Conservation (phyloP, 2,329 filamentous ascomycete genomes). For the Penicillium glabrum region DNA sequence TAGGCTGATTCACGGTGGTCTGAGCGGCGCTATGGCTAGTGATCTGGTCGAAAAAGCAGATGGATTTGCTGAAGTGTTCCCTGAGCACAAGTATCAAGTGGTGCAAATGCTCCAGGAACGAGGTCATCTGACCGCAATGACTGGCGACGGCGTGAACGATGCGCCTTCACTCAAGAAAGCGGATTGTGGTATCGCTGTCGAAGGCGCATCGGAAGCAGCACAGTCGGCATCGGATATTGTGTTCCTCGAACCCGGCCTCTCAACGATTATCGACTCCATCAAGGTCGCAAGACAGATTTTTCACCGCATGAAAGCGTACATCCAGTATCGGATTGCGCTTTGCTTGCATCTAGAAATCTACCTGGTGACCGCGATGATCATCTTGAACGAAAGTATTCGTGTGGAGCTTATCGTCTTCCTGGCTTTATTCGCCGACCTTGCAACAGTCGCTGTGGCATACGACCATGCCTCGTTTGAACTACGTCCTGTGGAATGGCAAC, state of each 20-base stretch:
- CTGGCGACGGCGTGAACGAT: slow-evolving; percentile 73
- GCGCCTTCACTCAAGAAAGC: slow-evolving; percentile 72
- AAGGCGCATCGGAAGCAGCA: slow-evolving; percentile 70
- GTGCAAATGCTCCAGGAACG: slow-evolving; percentile 74
- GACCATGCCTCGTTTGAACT: slow-evolving; percentile 77
- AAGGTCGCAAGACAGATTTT: slow-evolving; percentile 74
- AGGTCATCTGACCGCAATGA: slow-evolving; percentile 72
- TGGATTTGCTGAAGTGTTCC: slow-evolving; percentile 72
- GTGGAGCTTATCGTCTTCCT: slow-evolving; percentile 77
- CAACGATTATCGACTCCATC: slow-evolving; percentile 71
- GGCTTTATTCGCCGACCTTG: slow-evolving; percentile 76
- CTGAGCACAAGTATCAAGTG: slow-evolving; percentile 74
- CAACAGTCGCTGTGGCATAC: slow-evolving; percentile 78
- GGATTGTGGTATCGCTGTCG: slow-evolving; percentile 72
- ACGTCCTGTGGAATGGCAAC: slow-evolving; percentile 76
- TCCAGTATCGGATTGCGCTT: slow-evolving; percentile 74
- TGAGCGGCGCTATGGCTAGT: slow-evolving; percentile 70
- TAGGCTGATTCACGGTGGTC: slow-evolving; percentile 72
- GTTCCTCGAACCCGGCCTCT: slow-evolving; percentile 70
- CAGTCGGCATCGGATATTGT: slow-evolving; percentile 73
- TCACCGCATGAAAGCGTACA: slow-evolving; percentile 76
- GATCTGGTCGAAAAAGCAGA: slow-evolving; percentile 74
- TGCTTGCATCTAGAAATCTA: slow-evolving; percentile 75
- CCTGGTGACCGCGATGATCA: slow-evolving; percentile 74
- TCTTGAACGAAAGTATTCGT: slow-evolving; percentile 74